These are phyloP conservation scores for Dioscorea alata DNA, from an alignment of 106 monocot genomes.

Conservation along the genomic window DNA sequence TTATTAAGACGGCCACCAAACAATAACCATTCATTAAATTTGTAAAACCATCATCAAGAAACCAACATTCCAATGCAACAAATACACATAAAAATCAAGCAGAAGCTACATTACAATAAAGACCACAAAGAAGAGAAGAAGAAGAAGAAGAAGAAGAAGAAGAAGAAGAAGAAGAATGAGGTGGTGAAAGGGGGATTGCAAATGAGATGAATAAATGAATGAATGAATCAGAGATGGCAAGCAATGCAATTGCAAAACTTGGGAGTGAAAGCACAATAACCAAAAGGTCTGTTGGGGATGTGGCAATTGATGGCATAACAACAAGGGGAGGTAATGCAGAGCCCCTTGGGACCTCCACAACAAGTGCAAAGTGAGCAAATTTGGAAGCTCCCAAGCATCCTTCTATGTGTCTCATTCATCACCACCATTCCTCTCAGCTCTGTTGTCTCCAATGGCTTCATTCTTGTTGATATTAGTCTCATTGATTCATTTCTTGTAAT, in stretches of 20 bases:
- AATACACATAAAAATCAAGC: background rate
- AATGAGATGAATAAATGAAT: too few species aligned
- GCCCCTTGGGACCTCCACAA: constrained; percentile 69
- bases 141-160: background rate
- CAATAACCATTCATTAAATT: too few species aligned
- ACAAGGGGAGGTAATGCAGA: constrained; percentile 87
- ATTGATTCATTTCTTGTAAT: background rate
- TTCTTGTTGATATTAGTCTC: constrained; percentile 7
- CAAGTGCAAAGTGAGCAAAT: constrained; percentile 90
- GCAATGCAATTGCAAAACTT: constrained; percentile 79
- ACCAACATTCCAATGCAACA: background rate
- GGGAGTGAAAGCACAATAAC: constrained; percentile 88
- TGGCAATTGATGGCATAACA: constrained; percentile 98
- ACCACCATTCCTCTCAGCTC: constrained; percentile 4
- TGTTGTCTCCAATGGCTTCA: constrained; percentile 12
- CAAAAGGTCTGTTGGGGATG: constrained; percentile 93
- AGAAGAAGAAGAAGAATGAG: background rate
- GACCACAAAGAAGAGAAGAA: background rate
- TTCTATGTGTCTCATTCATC: constrained; percentile 18
- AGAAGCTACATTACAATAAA: background rate
- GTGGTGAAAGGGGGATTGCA: too few species aligned
- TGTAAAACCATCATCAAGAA: too few species aligned
- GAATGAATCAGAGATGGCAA: constrained; percentile 44
- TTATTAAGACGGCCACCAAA: too few species aligned
- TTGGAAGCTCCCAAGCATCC: constrained; percentile 65